phyloP scores from a whole-genome alignment of 306 rosid species.

The Inga leiocalycina region DNA sequence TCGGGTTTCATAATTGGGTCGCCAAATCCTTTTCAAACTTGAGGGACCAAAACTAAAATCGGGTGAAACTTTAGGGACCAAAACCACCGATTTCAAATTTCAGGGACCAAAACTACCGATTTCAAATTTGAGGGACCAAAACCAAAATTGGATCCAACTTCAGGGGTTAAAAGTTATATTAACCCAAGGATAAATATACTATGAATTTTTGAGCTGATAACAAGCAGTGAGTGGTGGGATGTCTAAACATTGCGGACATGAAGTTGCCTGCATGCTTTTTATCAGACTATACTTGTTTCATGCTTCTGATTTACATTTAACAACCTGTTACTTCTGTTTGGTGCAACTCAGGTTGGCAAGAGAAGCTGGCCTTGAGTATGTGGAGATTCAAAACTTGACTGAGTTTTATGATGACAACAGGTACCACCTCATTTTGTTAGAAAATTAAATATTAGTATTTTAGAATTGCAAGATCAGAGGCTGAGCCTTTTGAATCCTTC shows the following conservation, averaged over 20 bases:
- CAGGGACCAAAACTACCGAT: too few relatives aligned
- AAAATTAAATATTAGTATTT: not conserved
- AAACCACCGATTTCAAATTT: too few relatives aligned
- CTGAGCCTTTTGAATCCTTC: constrained; percentile 28
- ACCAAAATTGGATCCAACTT: too few relatives aligned
- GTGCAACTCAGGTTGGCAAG: constrained; percentile 78
- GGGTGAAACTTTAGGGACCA: too few relatives aligned
- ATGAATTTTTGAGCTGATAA: not conserved
- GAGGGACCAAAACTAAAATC: too few relatives aligned
- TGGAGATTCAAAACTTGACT: constrained; percentile 91
- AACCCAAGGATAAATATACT: not conserved
- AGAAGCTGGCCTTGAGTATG: constrained; percentile 96
- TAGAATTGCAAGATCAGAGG: not conserved
- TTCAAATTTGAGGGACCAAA: too few relatives aligned
- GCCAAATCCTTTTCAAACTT: too few relatives aligned
- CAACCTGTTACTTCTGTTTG: constrained; percentile 25
- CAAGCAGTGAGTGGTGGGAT: not conserved
- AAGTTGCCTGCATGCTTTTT: not conserved
- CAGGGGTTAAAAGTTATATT: too few relatives aligned
- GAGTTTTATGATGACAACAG: constrained; percentile 96
- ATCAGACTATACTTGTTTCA: constrained; percentile 9
- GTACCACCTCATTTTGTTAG: constrained; percentile 43
- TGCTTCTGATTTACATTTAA: constrained; percentile 16
- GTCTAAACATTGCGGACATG: not conserved
- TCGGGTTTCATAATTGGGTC: too few relatives aligned